Evolutionary conservation across 441 rosid genomes (phyloP), one percentile per base, ranked within the genome.

Genomic region (Mallotus repandus): DNA sequence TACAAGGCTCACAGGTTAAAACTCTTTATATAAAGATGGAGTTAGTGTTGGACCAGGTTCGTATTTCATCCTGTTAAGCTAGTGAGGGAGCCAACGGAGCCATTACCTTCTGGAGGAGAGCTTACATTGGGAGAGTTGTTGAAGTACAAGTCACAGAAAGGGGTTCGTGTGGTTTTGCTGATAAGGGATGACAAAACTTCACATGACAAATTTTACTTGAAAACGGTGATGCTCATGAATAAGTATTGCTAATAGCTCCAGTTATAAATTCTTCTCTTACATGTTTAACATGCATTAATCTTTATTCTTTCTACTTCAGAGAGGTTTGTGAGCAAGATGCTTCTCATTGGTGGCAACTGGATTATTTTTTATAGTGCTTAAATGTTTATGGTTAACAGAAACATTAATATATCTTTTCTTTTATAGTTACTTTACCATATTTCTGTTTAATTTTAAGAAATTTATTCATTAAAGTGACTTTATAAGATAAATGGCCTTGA

Each of bases 161-260:
- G 97, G 64, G 96, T 90, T n/a, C 87, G 90, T 11, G 92, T 92
- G 71, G 73, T 86, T 70, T 14, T 89, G 81, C 77, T 92, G 57
- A 75, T 92, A 68, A 90, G 96, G 97, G 97, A 90, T 48, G 96
- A 92, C 65, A 91, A 89, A 76, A 92, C 97, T 76, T 92, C 97
- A 4, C 92, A 89, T 57, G 84, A 87, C 82, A 90, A 80, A 69
- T 78, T 84, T 56, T 88, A 83, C 22, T 70, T 90, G 67, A 90
- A 87, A 81, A 92, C 88, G 77, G 96, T 90, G 85, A 63, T n/a
- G 41, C 29, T 74, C 41, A 2, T 18, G n/a, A 66, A 48, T 29
- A 29, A 29, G 32, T 66, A 50, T 70, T 43, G 32, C 32, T 29
- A 29, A 29, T 29, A 29, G 32, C 46, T 43, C 46, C 7, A 43